These are phyloP conservation scores for Actinomortierella ambigua DNA, from an alignment of 371 early-diverging fungal genomes.

Conservation along the genomic window DNA sequence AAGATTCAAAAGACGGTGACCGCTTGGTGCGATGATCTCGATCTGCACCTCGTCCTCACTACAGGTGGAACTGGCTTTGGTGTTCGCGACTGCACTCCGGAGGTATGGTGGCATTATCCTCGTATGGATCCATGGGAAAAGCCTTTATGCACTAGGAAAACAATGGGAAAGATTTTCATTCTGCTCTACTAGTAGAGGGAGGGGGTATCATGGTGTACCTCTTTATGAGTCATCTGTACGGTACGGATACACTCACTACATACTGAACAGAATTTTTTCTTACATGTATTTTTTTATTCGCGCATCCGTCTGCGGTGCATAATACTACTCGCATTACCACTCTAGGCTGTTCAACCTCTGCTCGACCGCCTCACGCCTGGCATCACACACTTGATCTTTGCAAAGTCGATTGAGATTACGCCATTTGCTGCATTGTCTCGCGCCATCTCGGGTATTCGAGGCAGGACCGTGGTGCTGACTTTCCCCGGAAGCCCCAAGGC, in stretches of 20 bases:
- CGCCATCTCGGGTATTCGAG: conserved; percentile 81
- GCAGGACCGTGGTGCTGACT: conserved; percentile 73
- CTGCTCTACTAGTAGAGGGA: no score
- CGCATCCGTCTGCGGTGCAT: not conserved
- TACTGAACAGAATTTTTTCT: not conserved
- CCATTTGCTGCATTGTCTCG: conserved; percentile 90
- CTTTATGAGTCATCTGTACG: not conserved
- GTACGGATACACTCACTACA: not conserved
- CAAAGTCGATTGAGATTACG: conserved; percentile 74
- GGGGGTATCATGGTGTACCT: not conserved
- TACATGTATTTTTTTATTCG: not conserved
- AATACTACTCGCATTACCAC: no score
- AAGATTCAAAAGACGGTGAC: conserved; percentile 56
- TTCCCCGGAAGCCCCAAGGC: conserved; percentile 92
- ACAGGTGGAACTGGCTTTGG: conserved; percentile 97
- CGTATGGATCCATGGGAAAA: no score
- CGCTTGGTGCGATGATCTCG: conserved; percentile 54
- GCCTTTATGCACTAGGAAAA: no score
- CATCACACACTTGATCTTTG: conserved; percentile 76
- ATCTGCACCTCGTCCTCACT: conserved; percentile 73
- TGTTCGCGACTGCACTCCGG: conserved; percentile 86
- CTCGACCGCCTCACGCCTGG: conserved; percentile 75
- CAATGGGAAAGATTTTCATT: no score
- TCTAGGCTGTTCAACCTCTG: conserved; percentile 73
- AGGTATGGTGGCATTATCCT: no score